Conservation (phyloP, 1,139 yeast genomes). For the Kodamaea sp. region DNA sequence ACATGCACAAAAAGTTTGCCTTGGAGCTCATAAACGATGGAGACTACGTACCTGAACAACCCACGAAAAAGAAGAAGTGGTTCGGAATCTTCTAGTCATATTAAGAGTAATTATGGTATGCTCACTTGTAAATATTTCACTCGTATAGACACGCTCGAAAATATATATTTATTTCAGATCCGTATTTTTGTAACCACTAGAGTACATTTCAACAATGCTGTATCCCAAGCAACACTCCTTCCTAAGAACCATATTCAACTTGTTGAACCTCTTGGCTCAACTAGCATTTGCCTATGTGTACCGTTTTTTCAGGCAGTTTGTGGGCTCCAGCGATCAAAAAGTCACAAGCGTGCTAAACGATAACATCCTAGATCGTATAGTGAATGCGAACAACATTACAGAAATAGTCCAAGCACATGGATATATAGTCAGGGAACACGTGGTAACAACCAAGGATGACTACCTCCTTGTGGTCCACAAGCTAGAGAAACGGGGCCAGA, state of each 20-base stretch:
- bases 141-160: too few species aligned
- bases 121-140: too few species aligned
- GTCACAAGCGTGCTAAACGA: neutral
- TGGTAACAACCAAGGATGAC: slow-evolving; percentile 53
- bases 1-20: slow-evolving; percentile 33
- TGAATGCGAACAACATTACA: slow-evolving; percentile 52
- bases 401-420: slow-evolving; percentile 67
- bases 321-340: slow-evolving; percentile 2
- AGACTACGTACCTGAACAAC: slow-evolving; percentile 14
- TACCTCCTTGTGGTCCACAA: slow-evolving; percentile 45
- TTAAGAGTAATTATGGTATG: too few species aligned
- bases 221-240: slow-evolving; percentile 3
- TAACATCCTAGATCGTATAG: slow-evolving; percentile 9
- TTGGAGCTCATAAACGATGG: slow-evolving; percentile 36
- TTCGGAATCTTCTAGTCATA: too few species aligned
- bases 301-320: slow-evolving; percentile 1
- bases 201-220: too few species aligned
- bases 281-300: slow-evolving; percentile 4
- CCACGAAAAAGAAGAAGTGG: slow-evolving; percentile 30
- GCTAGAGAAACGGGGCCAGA: slow-evolving; percentile 16
- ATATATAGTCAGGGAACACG: slow-evolving; percentile 69
- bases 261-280: slow-evolving; percentile 6
- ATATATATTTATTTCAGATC: too few species aligned
- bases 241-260: slow-evolving; percentile 7
- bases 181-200: too few species aligned